Evolutionary conservation across 2,329 filamentous ascomycete species (phyloP).

Genomic region (Colletotrichum phormii): DNA sequence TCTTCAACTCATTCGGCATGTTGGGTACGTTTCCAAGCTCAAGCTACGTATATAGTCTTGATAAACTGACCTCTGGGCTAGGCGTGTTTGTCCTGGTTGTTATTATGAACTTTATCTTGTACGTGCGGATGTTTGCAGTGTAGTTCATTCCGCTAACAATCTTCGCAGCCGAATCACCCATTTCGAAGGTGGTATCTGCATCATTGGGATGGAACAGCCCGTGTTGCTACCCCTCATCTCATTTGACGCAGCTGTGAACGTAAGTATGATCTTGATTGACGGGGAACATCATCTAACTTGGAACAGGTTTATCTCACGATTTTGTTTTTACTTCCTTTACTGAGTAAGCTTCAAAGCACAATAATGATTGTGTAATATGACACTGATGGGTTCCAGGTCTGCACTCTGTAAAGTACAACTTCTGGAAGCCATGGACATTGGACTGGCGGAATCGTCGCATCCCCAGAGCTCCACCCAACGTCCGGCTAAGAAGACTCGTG

Average conservation of each 20-base stretch:
- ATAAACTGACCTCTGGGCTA: not conserved
- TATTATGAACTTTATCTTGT: conserved; percentile 31
- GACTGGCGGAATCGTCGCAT: conserved; percentile 26
- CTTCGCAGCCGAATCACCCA: conserved; percentile 13
- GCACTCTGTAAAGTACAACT: conserved; percentile 30
- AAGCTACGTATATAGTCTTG: rapidly evolving
- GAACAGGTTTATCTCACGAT: conserved; percentile 26
- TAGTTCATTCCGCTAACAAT: not conserved
- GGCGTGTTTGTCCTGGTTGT: conserved; percentile 27
- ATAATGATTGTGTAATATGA: rapidly evolving
- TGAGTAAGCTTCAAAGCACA: not conserved
- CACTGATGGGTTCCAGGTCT: not conserved
- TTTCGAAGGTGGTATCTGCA: conserved; percentile 13
- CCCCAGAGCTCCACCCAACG: conserved; percentile 17
- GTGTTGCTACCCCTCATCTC: conserved; percentile 22
- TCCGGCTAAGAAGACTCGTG: conserved; percentile 21
- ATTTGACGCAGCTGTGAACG: conserved; percentile 29
- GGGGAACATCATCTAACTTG: not conserved
- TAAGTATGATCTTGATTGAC: not conserved
- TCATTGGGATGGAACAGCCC: conserved; percentile 8
- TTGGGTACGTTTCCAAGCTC: not conserved
- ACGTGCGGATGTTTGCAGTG: not conserved
- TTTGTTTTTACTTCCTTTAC: conserved; percentile 20
- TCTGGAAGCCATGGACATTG: conserved; percentile 33
- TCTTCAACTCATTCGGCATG: conserved; percentile 28